phyloP scores from a whole-genome alignment of 106 monocot species.

The Acorus calamus region DNA sequence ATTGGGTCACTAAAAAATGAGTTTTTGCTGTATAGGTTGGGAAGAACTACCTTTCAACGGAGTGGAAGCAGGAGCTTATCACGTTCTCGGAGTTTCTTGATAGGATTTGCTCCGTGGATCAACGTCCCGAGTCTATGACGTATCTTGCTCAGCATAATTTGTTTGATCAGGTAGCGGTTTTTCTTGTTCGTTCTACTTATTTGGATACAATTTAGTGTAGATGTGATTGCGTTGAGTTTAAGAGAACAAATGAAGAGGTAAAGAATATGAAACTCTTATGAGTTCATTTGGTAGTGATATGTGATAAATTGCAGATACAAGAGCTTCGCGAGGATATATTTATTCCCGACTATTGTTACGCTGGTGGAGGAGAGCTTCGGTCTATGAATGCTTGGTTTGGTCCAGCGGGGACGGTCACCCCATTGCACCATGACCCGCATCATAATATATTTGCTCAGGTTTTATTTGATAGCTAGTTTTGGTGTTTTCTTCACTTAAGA shows the following conservation, averaged over 20 bases:
- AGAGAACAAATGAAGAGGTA: no score
- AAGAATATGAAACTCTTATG: no score
- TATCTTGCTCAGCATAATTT: conserved; percentile 96
- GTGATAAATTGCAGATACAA: conserved; percentile 43
- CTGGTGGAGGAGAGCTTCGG: conserved; percentile 86
- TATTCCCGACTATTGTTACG: conserved; percentile 91
- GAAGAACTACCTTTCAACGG: conserved; percentile 66
- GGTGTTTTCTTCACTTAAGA: no score
- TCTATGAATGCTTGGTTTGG: conserved; percentile 99
- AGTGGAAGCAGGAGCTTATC: conserved; percentile 97
- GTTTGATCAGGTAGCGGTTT: conserved; percentile 75
- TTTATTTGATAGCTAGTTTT: no score
- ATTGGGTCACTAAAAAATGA: not conserved
- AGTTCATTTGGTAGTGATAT: not conserved
- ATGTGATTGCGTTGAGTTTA: no score
- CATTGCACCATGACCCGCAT: conserved; percentile 92
- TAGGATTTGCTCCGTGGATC: conserved; percentile 38
- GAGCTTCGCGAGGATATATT: conserved; percentile 82
- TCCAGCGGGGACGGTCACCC: conserved; percentile 86
- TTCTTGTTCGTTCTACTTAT: not conserved
- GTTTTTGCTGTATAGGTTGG: conserved; percentile 51
- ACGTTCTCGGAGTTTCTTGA: conserved; percentile 89
- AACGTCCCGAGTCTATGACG: conserved; percentile 26
- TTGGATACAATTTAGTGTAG: not conserved
- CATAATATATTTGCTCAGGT: conserved; percentile 98